These are phyloP conservation scores for Sordariomycetes sp. DNA, from an alignment of 2,329 filamentous ascomycete genomes.

Conservation along the genomic window DNA sequence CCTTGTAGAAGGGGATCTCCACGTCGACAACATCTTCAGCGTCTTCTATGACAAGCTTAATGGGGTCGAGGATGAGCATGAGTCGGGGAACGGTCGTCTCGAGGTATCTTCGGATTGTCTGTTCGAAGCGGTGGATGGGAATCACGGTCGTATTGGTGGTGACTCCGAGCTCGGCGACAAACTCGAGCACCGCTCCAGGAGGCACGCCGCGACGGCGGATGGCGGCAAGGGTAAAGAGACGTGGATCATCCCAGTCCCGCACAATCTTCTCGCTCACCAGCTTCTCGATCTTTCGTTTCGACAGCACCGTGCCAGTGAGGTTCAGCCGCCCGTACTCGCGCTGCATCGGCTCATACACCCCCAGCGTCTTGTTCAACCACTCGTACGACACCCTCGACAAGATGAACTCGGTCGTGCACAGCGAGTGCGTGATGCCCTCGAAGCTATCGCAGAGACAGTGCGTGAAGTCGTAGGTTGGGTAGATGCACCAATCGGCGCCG, in stretches of 20 bases:
- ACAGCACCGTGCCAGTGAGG: slow-evolving; percentile 76
- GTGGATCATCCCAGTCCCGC: slow-evolving; percentile 82
- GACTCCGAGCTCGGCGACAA: slow-evolving; percentile 85
- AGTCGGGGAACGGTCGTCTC: slow-evolving; percentile 81
- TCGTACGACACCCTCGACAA: slow-evolving; percentile 82
- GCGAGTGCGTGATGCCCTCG: slow-evolving; percentile 81
- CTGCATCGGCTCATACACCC: slow-evolving; percentile 88
- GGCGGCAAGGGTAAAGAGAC: slow-evolving; percentile 79
- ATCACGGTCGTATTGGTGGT: slow-evolving; percentile 76
- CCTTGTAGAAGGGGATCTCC: slow-evolving; percentile 74
- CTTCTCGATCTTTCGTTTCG: slow-evolving; percentile 75
- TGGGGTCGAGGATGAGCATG: slow-evolving; percentile 81
- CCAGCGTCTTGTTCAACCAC: slow-evolving; percentile 73
- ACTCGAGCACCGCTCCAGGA: slow-evolving; percentile 78
- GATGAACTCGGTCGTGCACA: slow-evolving; percentile 91
- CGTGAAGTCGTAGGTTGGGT: slow-evolving; percentile 89
- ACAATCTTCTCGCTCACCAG: slow-evolving; percentile 73
- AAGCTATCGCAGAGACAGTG: slow-evolving; percentile 90
- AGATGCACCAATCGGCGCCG: slow-evolving; percentile 79
- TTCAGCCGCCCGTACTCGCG: slow-evolving; percentile 63
- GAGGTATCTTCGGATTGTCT: slow-evolving; percentile 76
- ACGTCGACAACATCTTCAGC: slow-evolving; percentile 47
- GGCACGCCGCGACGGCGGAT: slow-evolving; percentile 79
- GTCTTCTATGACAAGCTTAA: slow-evolving; percentile 76
- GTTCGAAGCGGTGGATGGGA: slow-evolving; percentile 71